phyloP scores from a whole-genome alignment of 768 basidiomycete species.

The Pulveroboletus sp. region DNA sequence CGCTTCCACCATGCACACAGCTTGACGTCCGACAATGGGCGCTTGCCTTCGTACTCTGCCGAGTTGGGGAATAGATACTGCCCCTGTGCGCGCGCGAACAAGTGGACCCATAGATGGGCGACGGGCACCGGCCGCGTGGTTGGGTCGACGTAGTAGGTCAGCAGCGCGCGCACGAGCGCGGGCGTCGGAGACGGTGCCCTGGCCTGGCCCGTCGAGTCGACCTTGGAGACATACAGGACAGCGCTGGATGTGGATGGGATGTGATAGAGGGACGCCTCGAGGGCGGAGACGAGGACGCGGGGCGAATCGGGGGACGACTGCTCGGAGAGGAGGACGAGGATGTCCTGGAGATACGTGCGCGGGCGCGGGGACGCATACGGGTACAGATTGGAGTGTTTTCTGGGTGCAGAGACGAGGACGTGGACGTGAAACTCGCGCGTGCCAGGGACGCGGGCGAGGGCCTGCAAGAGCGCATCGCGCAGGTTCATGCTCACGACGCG shows the following conservation, averaged over 20 bases:
- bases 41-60: slow-evolving; percentile 62
- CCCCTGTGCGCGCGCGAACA: slow-evolving; percentile 85
- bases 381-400: slow-evolving; percentile 66
- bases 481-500: slow-evolving; percentile 39
- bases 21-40: slow-evolving; percentile 67
- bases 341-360: slow-evolving; percentile 66
- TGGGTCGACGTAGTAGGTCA: slow-evolving; percentile 61
- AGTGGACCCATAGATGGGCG: slow-evolving; percentile 69
- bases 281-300: slow-evolving; percentile 67
- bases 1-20: slow-evolving; percentile 94
- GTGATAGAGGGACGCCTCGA: slow-evolving; percentile 75
- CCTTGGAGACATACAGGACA: slow-evolving; percentile 88
- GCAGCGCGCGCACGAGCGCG: slow-evolving; percentile 60
- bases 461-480: slow-evolving; percentile 57
- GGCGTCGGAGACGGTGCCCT: slow-evolving; percentile 62
- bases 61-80: slow-evolving; percentile 97
- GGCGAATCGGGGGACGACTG: slow-evolving; percentile 45
- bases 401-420: slow-evolving; percentile 63
- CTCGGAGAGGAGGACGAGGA: slow-evolving; percentile 73
- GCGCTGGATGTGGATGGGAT: slow-evolving; percentile 64
- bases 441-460: slow-evolving; percentile 56
- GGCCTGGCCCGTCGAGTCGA: slow-evolving; percentile 86
- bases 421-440: slow-evolving; percentile 72
- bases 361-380: slow-evolving; percentile 69
- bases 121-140: slow-evolving; percentile 56